phyloP scores from a whole-genome alignment of 2,329 filamentous ascomycete genomes.

The Fusarium metavorans region DNA sequence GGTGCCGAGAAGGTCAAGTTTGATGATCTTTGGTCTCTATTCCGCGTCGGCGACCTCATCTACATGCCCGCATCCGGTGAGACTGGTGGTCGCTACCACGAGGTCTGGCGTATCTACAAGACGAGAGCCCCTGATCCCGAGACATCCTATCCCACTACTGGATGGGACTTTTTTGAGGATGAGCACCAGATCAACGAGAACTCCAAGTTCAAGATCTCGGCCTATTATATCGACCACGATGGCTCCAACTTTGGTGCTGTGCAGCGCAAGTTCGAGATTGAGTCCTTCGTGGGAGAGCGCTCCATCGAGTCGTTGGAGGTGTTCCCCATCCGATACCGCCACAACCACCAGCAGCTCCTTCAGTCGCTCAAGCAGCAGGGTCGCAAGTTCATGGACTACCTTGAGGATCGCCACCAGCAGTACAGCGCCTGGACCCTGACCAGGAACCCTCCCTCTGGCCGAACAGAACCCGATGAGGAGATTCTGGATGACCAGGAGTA shows the following conservation, averaged over 20 bases:
- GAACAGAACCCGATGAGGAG: conserved; percentile 46
- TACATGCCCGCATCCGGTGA: conserved; percentile 54
- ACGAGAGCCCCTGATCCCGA: conserved; percentile 48
- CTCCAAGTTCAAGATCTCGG: conserved; percentile 50
- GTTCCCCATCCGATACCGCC: conserved; percentile 54
- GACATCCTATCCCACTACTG: conserved; percentile 43
- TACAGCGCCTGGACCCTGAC: conserved; percentile 58
- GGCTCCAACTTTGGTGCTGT: conserved; percentile 54
- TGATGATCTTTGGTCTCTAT: conserved; percentile 58
- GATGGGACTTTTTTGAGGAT: conserved; percentile 53
- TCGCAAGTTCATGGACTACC: conserved; percentile 47
- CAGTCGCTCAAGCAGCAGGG: conserved; percentile 49
- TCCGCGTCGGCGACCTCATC: conserved; percentile 55
- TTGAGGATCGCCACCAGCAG: conserved; percentile 53
- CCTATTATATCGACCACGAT: conserved; percentile 59
- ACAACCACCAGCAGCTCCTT: conserved; percentile 51
- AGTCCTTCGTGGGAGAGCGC: conserved; percentile 53
- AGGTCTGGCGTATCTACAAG: conserved; percentile 55
- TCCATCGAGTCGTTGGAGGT: conserved; percentile 53
- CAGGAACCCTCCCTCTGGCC: conserved; percentile 49
- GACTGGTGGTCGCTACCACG: conserved; percentile 52
- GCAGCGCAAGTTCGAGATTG: conserved; percentile 52
- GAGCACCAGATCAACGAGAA: conserved; percentile 47
- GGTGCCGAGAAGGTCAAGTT: conserved; percentile 51
- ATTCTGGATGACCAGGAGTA: conserved; percentile 48